Conservation (phyloP, 108 stramenopile species). For the Cyclotella baltica region DNA sequence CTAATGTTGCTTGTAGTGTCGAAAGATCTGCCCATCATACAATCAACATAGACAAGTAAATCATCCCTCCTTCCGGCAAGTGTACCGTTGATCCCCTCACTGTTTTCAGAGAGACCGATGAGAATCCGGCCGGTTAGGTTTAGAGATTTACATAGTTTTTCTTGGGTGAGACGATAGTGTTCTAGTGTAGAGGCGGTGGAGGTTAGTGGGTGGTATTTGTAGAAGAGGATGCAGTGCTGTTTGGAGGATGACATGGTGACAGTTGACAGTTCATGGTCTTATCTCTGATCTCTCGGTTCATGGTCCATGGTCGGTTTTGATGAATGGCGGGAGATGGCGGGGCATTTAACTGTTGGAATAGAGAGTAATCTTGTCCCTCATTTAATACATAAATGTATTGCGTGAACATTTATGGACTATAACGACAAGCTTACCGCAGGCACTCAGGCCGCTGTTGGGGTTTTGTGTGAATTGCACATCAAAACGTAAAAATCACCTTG, state of each 20-base stretch:
- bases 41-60: conserved; percentile 56
- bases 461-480: too few species aligned
- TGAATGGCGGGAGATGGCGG: too few species aligned
- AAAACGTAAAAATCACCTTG: too few species aligned
- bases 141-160: conserved; percentile 62
- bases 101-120: conserved; percentile 66
- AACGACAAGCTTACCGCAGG: too few species aligned
- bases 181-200: conserved; percentile 45
- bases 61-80: conserved; percentile 63
- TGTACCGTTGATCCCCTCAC: conserved; percentile 90
- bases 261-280: background rate
- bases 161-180: conserved; percentile 59
- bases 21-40: conserved; percentile 44
- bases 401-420: too few species aligned
- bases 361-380: too few species aligned
- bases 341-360: too few species aligned
- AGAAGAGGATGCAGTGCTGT: conserved; percentile 75
- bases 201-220: conserved; percentile 83
- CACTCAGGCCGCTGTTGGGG: too few species aligned
- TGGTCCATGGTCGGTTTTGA: background rate
- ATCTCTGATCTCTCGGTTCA: background rate
- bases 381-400: too few species aligned
- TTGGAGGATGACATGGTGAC: background rate
- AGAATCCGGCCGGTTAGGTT: conserved; percentile 73
- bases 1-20: background rate